Percentiles rank a stretch among this genome's conserved stretches.
phyloP scores from a whole-genome alignment of 2,329 filamentous ascomycete genomes.

The Fusarium abutilonis region DNA sequence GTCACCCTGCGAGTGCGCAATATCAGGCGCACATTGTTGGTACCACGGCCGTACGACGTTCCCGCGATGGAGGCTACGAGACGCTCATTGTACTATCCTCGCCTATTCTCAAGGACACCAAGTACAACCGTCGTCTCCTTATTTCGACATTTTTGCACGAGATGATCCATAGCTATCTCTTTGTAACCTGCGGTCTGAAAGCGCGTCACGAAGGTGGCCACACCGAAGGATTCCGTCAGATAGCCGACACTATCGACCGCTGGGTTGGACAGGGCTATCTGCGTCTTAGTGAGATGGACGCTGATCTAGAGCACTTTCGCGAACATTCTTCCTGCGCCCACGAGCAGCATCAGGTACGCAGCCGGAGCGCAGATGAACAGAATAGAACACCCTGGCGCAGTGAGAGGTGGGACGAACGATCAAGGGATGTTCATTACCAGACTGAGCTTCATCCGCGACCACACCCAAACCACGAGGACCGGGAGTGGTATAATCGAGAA shows the following conservation, averaged over 20 bases:
- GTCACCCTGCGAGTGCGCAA: conserved; percentile 58
- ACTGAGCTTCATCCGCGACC: conserved; percentile 34
- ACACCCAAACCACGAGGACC: conserved; percentile 40
- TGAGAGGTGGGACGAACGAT: conserved; percentile 35
- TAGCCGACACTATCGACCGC: conserved; percentile 67
- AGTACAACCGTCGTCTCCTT: conserved; percentile 68
- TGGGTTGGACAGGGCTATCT: conserved; percentile 68
- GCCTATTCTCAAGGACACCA: conserved; percentile 64
- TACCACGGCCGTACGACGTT: conserved; percentile 67
- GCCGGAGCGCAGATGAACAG: conserved; percentile 29
- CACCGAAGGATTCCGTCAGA: conserved; percentile 67
- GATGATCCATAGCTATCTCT: conserved; percentile 73
- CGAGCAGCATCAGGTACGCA: conserved; percentile 38
- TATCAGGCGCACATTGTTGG: conserved; percentile 68
- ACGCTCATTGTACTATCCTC: conserved; percentile 70
- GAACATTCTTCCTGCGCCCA: conserved; percentile 39
- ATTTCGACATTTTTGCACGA: conserved; percentile 74
- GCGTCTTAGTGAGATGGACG: conserved; percentile 68
- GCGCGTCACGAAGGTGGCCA: conserved; percentile 67
- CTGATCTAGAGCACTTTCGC: conserved; percentile 66
- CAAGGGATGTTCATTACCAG: conserved; percentile 26
- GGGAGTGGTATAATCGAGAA: conserved; percentile 52
- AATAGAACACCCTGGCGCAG: conserved; percentile 30
- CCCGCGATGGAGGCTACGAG: conserved; percentile 63
- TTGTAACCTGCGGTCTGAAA: conserved; percentile 68